These are phyloP conservation scores for Colletotrichum sp. DNA, from an alignment of 2,329 filamentous ascomycete species.

Conservation along the genomic window DNA sequence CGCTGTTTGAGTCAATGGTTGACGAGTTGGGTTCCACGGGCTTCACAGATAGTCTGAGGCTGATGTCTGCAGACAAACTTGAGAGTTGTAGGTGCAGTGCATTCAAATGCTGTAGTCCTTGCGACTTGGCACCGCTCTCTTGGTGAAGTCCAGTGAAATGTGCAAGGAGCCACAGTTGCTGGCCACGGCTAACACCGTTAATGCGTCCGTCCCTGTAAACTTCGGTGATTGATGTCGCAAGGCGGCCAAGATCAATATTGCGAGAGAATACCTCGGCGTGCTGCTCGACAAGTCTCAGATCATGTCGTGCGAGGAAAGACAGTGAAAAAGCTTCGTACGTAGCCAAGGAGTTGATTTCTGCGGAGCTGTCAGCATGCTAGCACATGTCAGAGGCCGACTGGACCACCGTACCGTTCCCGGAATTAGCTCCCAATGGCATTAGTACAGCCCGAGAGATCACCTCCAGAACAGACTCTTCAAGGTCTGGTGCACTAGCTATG, in stretches of 20 bases:
- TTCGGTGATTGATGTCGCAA: constrained; percentile 47
- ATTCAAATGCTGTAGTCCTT: constrained; percentile 48
- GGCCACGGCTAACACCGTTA: constrained; percentile 34
- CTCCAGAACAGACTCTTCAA: constrained; percentile 14
- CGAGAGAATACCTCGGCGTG: constrained; percentile 39
- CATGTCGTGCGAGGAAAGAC: constrained; percentile 39
- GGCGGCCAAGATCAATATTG: constrained; percentile 39
- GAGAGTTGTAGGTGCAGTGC: constrained; percentile 60
- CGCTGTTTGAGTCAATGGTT: constrained; percentile 3
- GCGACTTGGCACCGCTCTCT: constrained; percentile 33
- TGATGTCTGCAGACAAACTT: constrained; percentile 54
- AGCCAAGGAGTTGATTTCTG: not conserved
- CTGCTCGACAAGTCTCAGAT: constrained; percentile 45
- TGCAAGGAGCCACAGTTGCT: constrained; percentile 67
- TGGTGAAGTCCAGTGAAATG: constrained; percentile 67
- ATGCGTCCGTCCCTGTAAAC: constrained; percentile 32
- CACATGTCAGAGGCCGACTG: not conserved
- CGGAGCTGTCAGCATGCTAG: not conserved
- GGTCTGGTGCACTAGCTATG: constrained; percentile 27
- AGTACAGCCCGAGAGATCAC: constrained; percentile 24
- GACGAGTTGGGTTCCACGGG: not conserved
- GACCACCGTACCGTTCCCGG: not conserved
- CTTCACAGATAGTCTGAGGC: constrained; percentile 41
- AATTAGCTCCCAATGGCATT: constrained; percentile 19
- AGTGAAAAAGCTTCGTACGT: constrained; percentile 41